A percentile compares a stretch with the other conserved stretches of the same genome.
Conservation (phyloP, 2,329 filamentous ascomycete species). For the Chaetomiaceae sp. region DNA sequence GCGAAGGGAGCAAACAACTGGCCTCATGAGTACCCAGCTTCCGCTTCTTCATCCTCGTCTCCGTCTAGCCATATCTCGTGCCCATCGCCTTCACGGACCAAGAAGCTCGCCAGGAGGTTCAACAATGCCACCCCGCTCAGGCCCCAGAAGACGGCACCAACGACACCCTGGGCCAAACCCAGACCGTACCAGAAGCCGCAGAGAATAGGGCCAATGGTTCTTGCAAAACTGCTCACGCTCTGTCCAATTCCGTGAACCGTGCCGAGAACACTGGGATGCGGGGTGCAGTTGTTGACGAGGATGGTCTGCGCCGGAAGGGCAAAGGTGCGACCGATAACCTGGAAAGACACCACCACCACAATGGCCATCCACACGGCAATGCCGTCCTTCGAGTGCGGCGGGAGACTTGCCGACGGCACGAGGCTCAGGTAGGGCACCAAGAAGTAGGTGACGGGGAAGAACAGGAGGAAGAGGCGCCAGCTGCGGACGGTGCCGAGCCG, state of each 20-base stretch:
- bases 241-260: slow-evolving; percentile 53
- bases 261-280: slow-evolving; percentile 51
- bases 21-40: not conserved
- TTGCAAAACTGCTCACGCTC: slow-evolving; percentile 50
- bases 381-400: slow-evolving; percentile 48
- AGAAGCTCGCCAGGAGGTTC: slow-evolving; percentile 45
- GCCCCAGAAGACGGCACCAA: slow-evolving; percentile 55
- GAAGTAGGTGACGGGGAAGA: slow-evolving; percentile 66
- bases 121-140: slow-evolving; percentile 44
- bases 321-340: slow-evolving; percentile 69
- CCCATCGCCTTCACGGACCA: slow-evolving; percentile 55
- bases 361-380: slow-evolving; percentile 59
- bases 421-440: slow-evolving; percentile 65
- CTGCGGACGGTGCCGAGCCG: slow-evolving; percentile 62
- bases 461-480: slow-evolving; percentile 61
- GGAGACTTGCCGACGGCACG: slow-evolving; percentile 49
- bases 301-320: slow-evolving; percentile 53
- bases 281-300: slow-evolving; percentile 54
- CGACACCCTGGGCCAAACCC: slow-evolving; percentile 49
- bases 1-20: no score
- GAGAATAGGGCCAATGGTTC: slow-evolving; percentile 55
- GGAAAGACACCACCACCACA: slow-evolving; percentile 54
- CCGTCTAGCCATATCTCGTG: slow-evolving; percentile 61
- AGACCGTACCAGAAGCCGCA: slow-evolving; percentile 56
- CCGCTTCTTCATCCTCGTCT: slow-evolving; percentile 43